These are phyloP conservation scores for Metschnikowia arizonensis DNA, from an alignment of 805 yeast species.

Conservation along the genomic window DNA sequence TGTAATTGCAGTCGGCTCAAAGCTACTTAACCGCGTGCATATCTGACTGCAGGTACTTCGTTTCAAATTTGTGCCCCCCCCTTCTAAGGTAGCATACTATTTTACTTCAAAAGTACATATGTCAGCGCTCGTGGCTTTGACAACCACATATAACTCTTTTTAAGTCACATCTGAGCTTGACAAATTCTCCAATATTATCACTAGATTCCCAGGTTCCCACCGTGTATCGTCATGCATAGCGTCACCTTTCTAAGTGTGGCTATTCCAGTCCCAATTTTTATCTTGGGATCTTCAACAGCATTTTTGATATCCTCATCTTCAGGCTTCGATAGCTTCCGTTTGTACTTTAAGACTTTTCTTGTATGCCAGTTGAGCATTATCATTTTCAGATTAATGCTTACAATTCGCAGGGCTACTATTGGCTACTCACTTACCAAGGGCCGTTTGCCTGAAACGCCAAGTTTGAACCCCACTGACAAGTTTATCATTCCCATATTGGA, in stretches of 20 bases:
- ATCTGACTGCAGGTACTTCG: constrained; percentile 3
- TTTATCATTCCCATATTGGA: constrained; percentile 12
- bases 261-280: constrained; percentile 2
- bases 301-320: neutral
- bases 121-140: neutral
- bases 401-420: constrained; percentile 7
- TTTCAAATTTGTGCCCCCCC: constrained; percentile 6
- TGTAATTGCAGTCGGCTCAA: neutral
- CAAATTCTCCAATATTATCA: neutral
- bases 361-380: constrained; percentile 8
- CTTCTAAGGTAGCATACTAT: constrained; percentile 1
- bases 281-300: neutral
- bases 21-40: neutral
- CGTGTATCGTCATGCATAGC: constrained; percentile 6
- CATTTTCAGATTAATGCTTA: constrained; percentile 4
- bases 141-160: neutral
- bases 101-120: neutral
- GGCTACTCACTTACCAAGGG: neutral
- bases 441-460: constrained; percentile 11
- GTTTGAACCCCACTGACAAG: constrained; percentile 6
- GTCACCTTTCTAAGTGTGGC: constrained; percentile 3
- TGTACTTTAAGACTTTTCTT: constrained; percentile 4
- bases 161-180: neutral
- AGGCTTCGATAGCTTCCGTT: neutral
- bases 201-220: neutral